Conservation (phyloP, 495 filamentous ascomycete species). For the Melanomma pulvis-pyrius region DNA sequence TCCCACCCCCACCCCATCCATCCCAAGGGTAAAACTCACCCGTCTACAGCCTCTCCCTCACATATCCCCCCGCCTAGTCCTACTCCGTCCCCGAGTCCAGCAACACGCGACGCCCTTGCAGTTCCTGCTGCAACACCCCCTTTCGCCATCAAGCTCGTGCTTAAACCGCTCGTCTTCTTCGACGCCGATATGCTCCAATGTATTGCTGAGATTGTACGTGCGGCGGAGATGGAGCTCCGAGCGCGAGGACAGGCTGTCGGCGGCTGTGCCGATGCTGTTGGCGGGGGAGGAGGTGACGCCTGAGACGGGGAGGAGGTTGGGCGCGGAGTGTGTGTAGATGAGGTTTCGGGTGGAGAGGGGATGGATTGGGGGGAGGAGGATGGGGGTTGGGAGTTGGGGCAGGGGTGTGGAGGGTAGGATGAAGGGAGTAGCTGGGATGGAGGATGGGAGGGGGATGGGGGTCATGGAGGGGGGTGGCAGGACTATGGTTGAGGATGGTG, state of each 20-base stretch:
- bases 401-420: not conserved
- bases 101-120: too few relatives aligned
- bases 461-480: not conserved
- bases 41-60: too few relatives aligned
- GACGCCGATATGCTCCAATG: not conserved
- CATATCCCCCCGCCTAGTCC: too few relatives aligned
- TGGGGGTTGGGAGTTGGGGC: not conserved
- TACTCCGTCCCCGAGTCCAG: too few relatives aligned
- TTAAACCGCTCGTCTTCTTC: not conserved
- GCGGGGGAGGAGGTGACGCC: not conserved
- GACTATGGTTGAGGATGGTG: not conserved
- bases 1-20: too few relatives aligned
- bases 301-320: not conserved
- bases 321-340: not conserved
- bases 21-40: too few relatives aligned
- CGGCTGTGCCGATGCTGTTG: not conserved
- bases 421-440: not conserved
- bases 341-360: not conserved
- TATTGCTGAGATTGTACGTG: not conserved
- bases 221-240: not conserved
- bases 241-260: not conserved
- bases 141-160: too few relatives aligned
- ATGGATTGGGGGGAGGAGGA: not conserved
- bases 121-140: too few relatives aligned
- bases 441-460: not conserved